A percentile compares a stretch with the other conserved stretches of the same genome.
phyloP scores from a whole-genome alignment of 2,329 filamentous ascomycete species.

The Tolypocladium tundrense region DNA sequence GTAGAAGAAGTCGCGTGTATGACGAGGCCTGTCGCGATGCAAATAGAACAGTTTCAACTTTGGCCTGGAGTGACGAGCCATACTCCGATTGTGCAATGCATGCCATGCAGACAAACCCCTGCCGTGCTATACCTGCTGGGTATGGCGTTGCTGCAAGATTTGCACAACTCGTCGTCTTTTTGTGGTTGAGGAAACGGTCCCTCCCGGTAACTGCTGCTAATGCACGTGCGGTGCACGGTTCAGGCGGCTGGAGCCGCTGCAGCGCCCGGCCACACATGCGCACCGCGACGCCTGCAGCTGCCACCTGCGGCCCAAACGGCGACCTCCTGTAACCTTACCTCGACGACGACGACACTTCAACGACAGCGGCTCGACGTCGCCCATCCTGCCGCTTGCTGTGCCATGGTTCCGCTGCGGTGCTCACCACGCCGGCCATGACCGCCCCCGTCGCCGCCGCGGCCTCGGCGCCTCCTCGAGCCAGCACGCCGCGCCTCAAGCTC shows the following conservation, averaged over 20 bases:
- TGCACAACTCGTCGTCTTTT: not conserved
- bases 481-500: constrained; percentile 4
- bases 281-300: constrained; percentile 2
- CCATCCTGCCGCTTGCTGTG: constrained; percentile 5
- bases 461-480: constrained; percentile 5
- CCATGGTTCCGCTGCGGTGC: constrained; percentile 13
- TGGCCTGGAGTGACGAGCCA: not conserved
- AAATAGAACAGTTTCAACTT: not conserved
- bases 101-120: not conserved
- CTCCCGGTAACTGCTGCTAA: not conserved
- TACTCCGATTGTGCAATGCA: not conserved
- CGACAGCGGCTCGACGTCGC: not conserved
- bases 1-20: not conserved
- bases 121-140: not conserved
- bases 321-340: constrained; percentile 8
- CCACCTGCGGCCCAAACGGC: constrained; percentile 8
- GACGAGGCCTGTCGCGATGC: not conserved
- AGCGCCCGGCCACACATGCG: not conserved
- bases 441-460: constrained; percentile 10
- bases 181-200: not conserved
- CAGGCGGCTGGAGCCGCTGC: constrained; percentile 12
- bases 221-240: constrained; percentile 4
- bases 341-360: constrained; percentile 2
- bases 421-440: constrained; percentile 17
- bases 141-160: not conserved